Evolutionary conservation across 441 rosid genomes (phyloP), one percentile per base, ranked within the genome.

Genomic region (Erodium moschatum): DNA sequence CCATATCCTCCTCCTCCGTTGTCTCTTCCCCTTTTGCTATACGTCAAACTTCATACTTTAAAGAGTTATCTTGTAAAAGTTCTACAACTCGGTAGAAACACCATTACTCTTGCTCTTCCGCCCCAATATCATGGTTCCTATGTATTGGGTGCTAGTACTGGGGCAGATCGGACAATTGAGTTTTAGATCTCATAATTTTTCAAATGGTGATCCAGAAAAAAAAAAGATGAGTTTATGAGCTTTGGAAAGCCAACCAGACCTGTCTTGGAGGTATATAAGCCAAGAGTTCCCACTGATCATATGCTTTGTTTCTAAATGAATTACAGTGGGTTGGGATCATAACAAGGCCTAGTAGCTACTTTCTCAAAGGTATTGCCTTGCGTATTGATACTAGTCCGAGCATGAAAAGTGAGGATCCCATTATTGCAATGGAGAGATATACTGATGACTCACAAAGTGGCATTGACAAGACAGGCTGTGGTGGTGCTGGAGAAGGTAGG

Each of bases 361-460:
- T 97, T 24, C 79, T 95, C 61, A 89, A 85, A 77, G 96, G 89
- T 64, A 96, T 96, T 63, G 75, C 87, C 73, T 82, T 92, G 89
- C 87, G 89, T 78, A 82, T 95, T 75, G 97, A 95, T 76, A 84
- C 98, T 75, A 96, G 98, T 75, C 99, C 97, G 50, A 98, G 97
- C 58, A 84, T 95, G 81, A 86, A 79, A 79, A 89, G 89, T 68
- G 97, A 89, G 77, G 88, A 85, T 67, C 84, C 85, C 80, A 80
- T 78, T 64, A 87, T 95, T 81, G 99, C 92, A 85, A 95, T 92
- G 89, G 96, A 90, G 79, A 86, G 79, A 67, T 80, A 76, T 75
- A 69, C 29, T 60, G 79, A 80, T 68, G 74, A 24, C 65, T 74
- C 81, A 60, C 69, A 75, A 66, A 74, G 66, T 68, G 76, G 77